These are phyloP conservation scores for Irpex sp. DNA, from an alignment of 1,284 basidiomycete species.

Conservation along the genomic window DNA sequence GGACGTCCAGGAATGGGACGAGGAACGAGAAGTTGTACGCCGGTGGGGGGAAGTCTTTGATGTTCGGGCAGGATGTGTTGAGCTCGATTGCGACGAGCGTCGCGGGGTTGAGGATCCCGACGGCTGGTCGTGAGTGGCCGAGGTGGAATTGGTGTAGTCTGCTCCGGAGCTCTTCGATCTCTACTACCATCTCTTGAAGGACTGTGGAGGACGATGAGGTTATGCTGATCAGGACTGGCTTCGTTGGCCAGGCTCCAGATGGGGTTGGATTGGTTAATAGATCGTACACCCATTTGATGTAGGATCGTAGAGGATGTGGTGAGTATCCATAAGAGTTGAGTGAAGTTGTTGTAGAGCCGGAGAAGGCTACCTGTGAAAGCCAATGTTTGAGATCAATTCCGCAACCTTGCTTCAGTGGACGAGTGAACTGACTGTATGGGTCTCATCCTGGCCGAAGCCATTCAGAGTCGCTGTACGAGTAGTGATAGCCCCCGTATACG, in stretches of 20 bases:
- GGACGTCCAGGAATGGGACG: slow-evolving; percentile 43
- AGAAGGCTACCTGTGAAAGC: slow-evolving; percentile 51
- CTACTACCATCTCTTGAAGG: slow-evolving; percentile 48
- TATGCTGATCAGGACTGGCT: slow-evolving; percentile 74
- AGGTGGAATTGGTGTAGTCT: slow-evolving; percentile 25
- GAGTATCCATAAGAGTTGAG: slow-evolving; percentile 81
- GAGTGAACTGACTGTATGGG: slow-evolving; percentile 45
- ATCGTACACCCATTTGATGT: slow-evolving; percentile 55
- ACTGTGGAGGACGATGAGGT: slow-evolving; percentile 49
- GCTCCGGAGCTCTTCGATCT: slow-evolving; percentile 52
- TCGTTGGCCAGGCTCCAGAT: slow-evolving; percentile 28
- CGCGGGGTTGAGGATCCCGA: slow-evolving; percentile 12
- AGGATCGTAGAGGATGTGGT: slow-evolving; percentile 58
- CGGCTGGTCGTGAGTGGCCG: slow-evolving; percentile 1
- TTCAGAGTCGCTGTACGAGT: slow-evolving; percentile 66
- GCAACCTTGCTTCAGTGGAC: neutral
- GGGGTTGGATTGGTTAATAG: slow-evolving; percentile 35
- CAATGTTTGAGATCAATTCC: neutral
- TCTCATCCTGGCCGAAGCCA: slow-evolving; percentile 59
- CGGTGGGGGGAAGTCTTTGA: slow-evolving; percentile 55
- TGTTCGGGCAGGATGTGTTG: slow-evolving; percentile 80
- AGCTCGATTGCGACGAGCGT: slow-evolving; percentile 54
- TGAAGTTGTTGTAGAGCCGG: slow-evolving; percentile 43
- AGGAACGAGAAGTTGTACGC: slow-evolving; percentile 50
- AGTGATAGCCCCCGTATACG: slow-evolving; percentile 68